Conservation (phyloP, 2,329 filamentous ascomycete species). For the Stagonosporopsis chrysanthemi region DNA sequence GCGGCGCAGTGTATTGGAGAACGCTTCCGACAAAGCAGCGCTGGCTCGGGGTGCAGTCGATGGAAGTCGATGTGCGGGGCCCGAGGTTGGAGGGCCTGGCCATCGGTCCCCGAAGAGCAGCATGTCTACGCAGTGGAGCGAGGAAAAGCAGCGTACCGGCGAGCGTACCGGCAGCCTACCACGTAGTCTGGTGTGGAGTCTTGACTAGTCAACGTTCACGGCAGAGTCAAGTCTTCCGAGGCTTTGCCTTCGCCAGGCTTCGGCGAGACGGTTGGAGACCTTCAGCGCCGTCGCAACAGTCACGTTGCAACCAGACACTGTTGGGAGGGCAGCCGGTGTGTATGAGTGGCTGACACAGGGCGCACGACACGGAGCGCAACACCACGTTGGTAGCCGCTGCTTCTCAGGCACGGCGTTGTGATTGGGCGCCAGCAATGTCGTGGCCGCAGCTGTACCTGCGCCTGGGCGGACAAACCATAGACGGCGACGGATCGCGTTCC, state of each 20-base stretch:
- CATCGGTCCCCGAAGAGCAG: slow-evolving; percentile 7
- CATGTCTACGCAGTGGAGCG: slow-evolving; percentile 2
- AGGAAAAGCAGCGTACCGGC: slow-evolving; percentile 13
- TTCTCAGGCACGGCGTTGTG: slow-evolving; percentile 13
- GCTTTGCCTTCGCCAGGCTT: background rate
- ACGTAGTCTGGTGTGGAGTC: slow-evolving; percentile 10
- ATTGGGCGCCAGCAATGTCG: slow-evolving; percentile 8
- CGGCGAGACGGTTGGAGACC: background rate
- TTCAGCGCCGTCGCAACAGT: background rate
- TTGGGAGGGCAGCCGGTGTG: slow-evolving; percentile 4
- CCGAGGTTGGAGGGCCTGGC: background rate
- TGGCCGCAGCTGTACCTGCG: slow-evolving; percentile 19
- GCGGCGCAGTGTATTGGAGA: background rate
- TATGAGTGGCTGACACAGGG: slow-evolving; percentile 18
- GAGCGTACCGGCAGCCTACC: slow-evolving; percentile 11
- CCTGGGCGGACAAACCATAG: slow-evolving; percentile 1
- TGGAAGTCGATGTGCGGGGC: background rate
- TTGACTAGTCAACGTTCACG: slow-evolving; percentile 6
- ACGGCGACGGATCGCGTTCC: slow-evolving; percentile 16
- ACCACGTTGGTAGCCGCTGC: slow-evolving; percentile 18
- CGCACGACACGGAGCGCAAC: slow-evolving; percentile 10
- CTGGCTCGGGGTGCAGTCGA: background rate
- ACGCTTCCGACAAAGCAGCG: slow-evolving; percentile 5
- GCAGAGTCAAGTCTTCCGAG: slow-evolving; percentile 13
- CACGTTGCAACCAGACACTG: background rate